Conservation (phyloP, 2,329 filamentous ascomycete species). For the Trichoderma sp. region DNA sequence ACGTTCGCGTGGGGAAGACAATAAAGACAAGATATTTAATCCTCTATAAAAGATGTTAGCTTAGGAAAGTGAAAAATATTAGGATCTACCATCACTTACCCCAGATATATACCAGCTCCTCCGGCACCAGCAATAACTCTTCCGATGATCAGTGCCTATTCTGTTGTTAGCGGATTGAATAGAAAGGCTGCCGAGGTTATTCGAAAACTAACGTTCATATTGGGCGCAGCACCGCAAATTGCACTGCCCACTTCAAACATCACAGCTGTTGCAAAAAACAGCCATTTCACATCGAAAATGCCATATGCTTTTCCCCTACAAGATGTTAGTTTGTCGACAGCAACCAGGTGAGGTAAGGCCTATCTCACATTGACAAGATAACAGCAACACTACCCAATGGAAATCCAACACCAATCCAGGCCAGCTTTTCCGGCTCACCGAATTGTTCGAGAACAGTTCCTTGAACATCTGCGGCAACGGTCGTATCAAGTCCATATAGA, state of each 20-base stretch:
- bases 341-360: accelerated
- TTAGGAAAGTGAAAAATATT: neutral
- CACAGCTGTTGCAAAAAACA: neutral
- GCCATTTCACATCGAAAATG: neutral
- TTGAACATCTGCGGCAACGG: neutral
- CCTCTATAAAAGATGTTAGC: neutral
- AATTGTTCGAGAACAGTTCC: neutral
- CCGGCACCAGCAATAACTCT: neutral
- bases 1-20: neutral
- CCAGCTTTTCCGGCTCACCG: neutral
- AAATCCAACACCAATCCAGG: neutral
- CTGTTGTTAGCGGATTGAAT: neutral
- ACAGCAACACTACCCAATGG: neutral
- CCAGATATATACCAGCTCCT: neutral
- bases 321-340: neutral
- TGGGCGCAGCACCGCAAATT: neutral
- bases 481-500: neutral
- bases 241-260: neutral
- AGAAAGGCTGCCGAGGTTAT: neutral
- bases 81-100: neutral
- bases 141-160: neutral
- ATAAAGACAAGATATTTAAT: neutral
- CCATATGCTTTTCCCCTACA: neutral
- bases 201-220: neutral
- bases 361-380: neutral